phyloP scores from a whole-genome alignment of 1,139 yeast genomes.

The Yamadazyma trypodendri region DNA sequence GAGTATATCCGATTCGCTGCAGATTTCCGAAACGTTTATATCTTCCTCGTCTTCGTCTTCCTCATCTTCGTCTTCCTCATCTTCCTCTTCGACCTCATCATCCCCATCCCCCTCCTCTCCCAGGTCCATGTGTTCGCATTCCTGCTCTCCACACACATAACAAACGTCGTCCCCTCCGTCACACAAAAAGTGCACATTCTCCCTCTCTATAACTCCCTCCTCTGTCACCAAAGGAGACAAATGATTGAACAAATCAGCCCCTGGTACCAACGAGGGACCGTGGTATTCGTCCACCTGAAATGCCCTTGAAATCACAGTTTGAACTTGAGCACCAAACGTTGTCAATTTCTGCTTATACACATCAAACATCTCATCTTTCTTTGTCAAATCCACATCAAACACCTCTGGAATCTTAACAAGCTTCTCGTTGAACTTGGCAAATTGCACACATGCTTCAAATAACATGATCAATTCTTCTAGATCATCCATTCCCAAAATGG shows the following conservation, averaged over 20 bases:
- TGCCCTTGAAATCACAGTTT: slow-evolving; percentile 71
- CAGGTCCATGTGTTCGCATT: slow-evolving; percentile 48
- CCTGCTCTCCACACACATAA: slow-evolving; percentile 66
- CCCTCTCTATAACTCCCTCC: slow-evolving; percentile 28
- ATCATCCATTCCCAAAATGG: slow-evolving; percentile 61
- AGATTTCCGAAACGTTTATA: slow-evolving; percentile 21
- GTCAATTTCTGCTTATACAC: slow-evolving; percentile 24
- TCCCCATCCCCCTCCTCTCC: slow-evolving; percentile 8
- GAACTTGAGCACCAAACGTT: slow-evolving; percentile 51
- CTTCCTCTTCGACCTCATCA: slow-evolving; percentile 6
- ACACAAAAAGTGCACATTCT: slow-evolving; percentile 74
- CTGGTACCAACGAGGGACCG: slow-evolving; percentile 79
- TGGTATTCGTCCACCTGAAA: slow-evolving; percentile 77
- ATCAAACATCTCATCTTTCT: slow-evolving; percentile 12
- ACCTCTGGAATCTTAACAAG: slow-evolving; percentile 40
- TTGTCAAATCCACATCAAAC: slow-evolving; percentile 20
- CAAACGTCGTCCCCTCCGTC: slow-evolving; percentile 70
- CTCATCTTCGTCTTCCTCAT: slow-evolving; percentile 17
- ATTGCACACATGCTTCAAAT: slow-evolving; percentile 49
- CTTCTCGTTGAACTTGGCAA: slow-evolving; percentile 37
- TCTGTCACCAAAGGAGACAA: slow-evolving; percentile 32
- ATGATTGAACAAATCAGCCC: slow-evolving; percentile 89
- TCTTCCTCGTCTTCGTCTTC: slow-evolving; percentile 24
- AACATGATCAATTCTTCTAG: slow-evolving; percentile 55
- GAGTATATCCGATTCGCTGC: slow-evolving; percentile 19